These are phyloP conservation scores for Pyrus hybrid DNA, from an alignment of 331 rosid genomes.

Conservation along the genomic window DNA sequence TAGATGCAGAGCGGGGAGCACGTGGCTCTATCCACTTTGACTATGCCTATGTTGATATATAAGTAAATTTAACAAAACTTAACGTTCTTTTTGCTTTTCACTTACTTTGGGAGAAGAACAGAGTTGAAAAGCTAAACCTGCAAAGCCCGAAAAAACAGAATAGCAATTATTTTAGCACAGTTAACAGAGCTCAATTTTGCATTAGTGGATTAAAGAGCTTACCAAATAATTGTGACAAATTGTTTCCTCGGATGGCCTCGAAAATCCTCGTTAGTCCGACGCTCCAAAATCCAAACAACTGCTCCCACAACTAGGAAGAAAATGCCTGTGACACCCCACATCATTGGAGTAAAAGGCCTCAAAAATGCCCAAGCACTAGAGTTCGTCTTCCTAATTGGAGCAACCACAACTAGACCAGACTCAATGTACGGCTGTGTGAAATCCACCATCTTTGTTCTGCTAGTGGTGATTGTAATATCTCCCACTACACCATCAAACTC, in stretches of 20 bases:
- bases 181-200: neutral
- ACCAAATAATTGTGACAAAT: conserved; percentile 54
- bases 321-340: conserved; percentile 59
- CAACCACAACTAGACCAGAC: too few species aligned
- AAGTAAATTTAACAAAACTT: too few species aligned
- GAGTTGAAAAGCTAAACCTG: conserved; percentile 76
- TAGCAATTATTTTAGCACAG: too few species aligned
- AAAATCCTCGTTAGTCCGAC: conserved; percentile 45
- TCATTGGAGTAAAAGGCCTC: conserved; percentile 11
- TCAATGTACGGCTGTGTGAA: too few species aligned
- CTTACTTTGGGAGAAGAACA: conserved; percentile 62
- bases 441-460: too few species aligned
- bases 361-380: too few species aligned
- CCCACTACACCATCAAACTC: conserved; percentile 24
- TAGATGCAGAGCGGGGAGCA: too few species aligned
- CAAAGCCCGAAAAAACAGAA: neutral
- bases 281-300: conserved; percentile 70
- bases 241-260: conserved; percentile 53
- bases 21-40: too few species aligned
- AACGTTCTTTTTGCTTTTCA: neutral
- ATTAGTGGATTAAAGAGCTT: neutral
- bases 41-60: too few species aligned
- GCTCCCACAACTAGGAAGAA: conserved; percentile 49
- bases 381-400: too few species aligned
- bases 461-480: too few species aligned